A percentile compares a stretch with the other conserved stretches of the same genome.
These are phyloP conservation scores for Rhodosporidiobolus odoratus DNA, from an alignment of 768 basidiomycete species.

Conservation along the genomic window DNA sequence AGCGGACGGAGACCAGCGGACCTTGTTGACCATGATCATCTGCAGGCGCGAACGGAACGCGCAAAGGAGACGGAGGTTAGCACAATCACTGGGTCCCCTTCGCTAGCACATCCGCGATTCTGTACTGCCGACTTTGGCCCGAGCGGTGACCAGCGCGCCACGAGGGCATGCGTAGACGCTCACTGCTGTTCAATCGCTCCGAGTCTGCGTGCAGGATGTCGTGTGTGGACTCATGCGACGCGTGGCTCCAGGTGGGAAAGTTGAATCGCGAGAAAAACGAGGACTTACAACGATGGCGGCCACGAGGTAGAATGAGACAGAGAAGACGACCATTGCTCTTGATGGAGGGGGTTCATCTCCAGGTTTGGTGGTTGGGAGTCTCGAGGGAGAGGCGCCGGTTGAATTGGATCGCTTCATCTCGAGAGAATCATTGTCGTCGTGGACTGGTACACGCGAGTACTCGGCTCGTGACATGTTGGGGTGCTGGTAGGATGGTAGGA, in stretches of 20 bases:
- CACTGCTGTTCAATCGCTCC: no score
- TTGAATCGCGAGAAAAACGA: not conserved
- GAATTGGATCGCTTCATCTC: slow-evolving; percentile 6
- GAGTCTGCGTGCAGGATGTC: no score
- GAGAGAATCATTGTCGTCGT: slow-evolving; percentile 3
- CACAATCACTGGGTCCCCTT: not conserved
- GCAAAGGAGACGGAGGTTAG: not conserved
- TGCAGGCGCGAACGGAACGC: slow-evolving; percentile 42
- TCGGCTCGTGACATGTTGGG: not conserved
- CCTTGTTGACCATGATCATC: slow-evolving; percentile 83
- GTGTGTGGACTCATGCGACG: no score
- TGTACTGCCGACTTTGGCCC: no score
- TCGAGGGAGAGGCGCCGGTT: not conserved
- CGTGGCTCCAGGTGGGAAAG: not conserved
- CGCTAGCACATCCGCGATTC: not conserved
- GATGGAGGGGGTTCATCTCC: slow-evolving; percentile 23
- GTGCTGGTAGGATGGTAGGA: not conserved
- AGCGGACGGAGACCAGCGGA: slow-evolving; percentile 25
- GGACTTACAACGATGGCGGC: slow-evolving; percentile 73
- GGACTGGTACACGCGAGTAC: not conserved
- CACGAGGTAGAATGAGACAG: slow-evolving; percentile 80
- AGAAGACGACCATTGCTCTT: slow-evolving; percentile 40
- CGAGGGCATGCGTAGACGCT: no score
- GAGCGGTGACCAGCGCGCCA: no score
- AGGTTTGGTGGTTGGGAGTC: not conserved